Conservation (phyloP, 1,284 basidiomycete genomes). For the Phellopilus nigrolimitatus region DNA sequence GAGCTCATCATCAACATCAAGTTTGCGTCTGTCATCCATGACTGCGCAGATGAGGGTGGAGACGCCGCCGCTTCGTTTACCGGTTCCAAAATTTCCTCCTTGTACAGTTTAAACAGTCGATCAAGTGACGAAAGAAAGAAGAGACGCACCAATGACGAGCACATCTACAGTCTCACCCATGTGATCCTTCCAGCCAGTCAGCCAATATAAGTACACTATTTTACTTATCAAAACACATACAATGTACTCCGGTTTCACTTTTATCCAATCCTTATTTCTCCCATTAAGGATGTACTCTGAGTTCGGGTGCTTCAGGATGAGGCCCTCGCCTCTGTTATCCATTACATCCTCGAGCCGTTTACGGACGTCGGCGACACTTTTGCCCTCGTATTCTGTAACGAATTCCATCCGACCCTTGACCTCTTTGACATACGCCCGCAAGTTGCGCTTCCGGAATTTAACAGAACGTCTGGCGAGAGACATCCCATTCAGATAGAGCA, state of each 20-base stretch:
- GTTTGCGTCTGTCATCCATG: constrained; percentile 56
- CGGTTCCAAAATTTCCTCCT: constrained; percentile 73
- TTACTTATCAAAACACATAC: constrained; percentile 36
- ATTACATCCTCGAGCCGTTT: constrained; percentile 77
- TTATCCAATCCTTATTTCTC: constrained; percentile 87
- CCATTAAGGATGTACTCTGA: constrained; percentile 81
- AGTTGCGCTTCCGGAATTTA: constrained; percentile 65
- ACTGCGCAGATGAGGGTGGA: constrained; percentile 77
- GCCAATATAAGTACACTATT: background rate
- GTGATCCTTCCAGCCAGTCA: constrained; percentile 54
- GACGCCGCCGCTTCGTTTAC: constrained; percentile 73
- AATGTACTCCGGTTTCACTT: constrained; percentile 94
- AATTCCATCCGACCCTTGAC: constrained; percentile 79
- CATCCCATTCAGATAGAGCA: constrained; percentile 79
- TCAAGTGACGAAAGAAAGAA: background rate
- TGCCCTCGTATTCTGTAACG: constrained; percentile 64
- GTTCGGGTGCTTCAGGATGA: constrained; percentile 83
- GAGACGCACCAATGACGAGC: constrained; percentile 71
- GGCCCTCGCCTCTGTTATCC: constrained; percentile 79
- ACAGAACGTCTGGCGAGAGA: constrained; percentile 62
- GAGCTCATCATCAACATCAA: constrained; percentile 53
- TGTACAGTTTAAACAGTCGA: constrained; percentile 1
- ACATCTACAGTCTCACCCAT: constrained; percentile 88
- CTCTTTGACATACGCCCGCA: constrained; percentile 55
- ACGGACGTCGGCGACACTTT: constrained; percentile 75